These are phyloP conservation scores for Penicillium arizonense DNA, from an alignment of 495 filamentous ascomycete species.

Conservation along the genomic window DNA sequence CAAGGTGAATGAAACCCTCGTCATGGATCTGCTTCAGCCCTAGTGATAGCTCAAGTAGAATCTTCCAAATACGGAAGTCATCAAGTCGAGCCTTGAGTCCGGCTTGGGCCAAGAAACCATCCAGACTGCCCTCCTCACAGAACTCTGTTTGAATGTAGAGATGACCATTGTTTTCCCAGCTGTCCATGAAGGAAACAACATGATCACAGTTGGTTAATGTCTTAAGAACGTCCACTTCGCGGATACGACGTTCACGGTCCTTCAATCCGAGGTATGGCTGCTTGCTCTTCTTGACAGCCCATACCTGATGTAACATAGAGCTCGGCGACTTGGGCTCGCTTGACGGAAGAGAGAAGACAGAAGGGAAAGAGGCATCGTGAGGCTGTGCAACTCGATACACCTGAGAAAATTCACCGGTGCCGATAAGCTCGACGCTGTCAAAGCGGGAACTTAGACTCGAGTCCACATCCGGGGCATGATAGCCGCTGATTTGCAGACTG, in stretches of 20 bases:
- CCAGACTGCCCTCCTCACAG: slow-evolving; percentile 88
- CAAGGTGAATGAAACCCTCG: slow-evolving; percentile 85
- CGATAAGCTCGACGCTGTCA: slow-evolving; percentile 69
- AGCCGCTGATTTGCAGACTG: slow-evolving; percentile 53
- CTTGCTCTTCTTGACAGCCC: slow-evolving; percentile 90
- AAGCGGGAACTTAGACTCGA: slow-evolving; percentile 68
- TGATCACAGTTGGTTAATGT: slow-evolving; percentile 74
- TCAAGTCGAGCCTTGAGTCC: slow-evolving; percentile 84
- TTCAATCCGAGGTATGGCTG: slow-evolving; percentile 69
- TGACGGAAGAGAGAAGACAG: slow-evolving; percentile 43
- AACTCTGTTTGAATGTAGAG: slow-evolving; percentile 97
- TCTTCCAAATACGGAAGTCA: slow-evolving; percentile 98
- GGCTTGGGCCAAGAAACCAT: slow-evolving; percentile 73
- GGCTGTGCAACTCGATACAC: slow-evolving; percentile 77
- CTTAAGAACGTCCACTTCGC: slow-evolving; percentile 76
- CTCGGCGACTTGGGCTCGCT: slow-evolving; percentile 40
- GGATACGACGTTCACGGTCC: slow-evolving; percentile 74
- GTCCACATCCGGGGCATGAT: slow-evolving; percentile 66
- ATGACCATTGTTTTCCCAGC: slow-evolving; percentile 78
- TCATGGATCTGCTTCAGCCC: slow-evolving; percentile 87
- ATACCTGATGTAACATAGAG: slow-evolving; percentile 56
- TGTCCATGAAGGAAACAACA: slow-evolving; percentile 73
- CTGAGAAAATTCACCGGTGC: slow-evolving; percentile 87
- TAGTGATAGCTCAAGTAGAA: slow-evolving; percentile 76
- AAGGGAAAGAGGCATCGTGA: slow-evolving; percentile 36